These are phyloP conservation scores for Phytophthora colocasiae DNA, from an alignment of 352 stramenopile species.

Conservation along the genomic window DNA sequence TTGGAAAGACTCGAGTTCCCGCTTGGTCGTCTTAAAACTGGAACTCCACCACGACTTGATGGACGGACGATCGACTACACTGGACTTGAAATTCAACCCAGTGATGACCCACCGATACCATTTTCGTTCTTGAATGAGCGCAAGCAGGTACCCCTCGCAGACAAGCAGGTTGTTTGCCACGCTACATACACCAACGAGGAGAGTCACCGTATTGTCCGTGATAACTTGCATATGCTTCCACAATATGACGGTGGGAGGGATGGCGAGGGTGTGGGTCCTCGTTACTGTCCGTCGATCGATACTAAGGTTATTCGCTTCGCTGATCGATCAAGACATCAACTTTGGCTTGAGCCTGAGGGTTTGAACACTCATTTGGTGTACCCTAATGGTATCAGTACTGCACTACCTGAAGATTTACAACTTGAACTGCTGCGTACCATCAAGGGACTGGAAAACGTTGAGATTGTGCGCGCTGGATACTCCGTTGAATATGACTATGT, in stretches of 20 bases:
- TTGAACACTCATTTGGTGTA: conserved; percentile 98
- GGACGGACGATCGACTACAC: conserved; percentile 96
- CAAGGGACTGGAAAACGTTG: conserved; percentile 94
- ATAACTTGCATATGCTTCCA: conserved; percentile 95
- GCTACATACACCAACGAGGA: conserved; percentile 97
- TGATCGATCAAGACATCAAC: conserved; percentile 82
- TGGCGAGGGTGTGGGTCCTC: conserved; percentile 73
- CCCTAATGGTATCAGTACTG: conserved; percentile 96
- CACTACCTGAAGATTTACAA: conserved; percentile 95
- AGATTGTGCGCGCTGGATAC: conserved; percentile 97
- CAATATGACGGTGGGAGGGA: conserved; percentile 89
- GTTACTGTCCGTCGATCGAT: conserved; percentile 98
- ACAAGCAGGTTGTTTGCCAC: conserved; percentile 92
- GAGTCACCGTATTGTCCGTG: conserved; percentile 95
- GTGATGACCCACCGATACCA: conserved; percentile 89
- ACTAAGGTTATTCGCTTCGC: conserved; percentile 93
- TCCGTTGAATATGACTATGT: conserved; percentile 99
- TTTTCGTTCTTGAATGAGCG: conserved; percentile 96
- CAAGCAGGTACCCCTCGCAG: conserved; percentile 59
- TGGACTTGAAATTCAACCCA: conserved; percentile 91
- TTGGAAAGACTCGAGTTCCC: conserved; percentile 94
- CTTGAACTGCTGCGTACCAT: conserved; percentile 95
- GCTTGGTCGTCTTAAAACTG: conserved; percentile 96
- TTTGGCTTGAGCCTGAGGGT: conserved; percentile 99
- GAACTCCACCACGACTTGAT: conserved; percentile 97